A percentile compares a stretch with the other conserved stretches of the same genome.
Evolutionary conservation across 306 rosid species (phyloP).

Genomic region (Malus orientalis): DNA sequence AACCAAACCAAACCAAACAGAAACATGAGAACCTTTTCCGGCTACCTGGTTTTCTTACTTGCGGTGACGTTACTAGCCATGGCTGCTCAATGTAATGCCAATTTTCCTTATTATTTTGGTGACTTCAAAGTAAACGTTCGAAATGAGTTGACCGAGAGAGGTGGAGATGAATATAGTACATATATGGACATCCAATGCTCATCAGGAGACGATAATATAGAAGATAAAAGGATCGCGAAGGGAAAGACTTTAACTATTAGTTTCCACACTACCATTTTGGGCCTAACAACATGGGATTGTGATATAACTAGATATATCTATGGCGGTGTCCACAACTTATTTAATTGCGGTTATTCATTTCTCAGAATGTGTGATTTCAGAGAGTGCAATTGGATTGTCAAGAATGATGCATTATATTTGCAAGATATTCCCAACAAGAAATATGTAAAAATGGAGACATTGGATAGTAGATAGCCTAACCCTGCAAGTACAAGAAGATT

Average conservation of each 20-base stretch:
- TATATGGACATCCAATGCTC: neutral
- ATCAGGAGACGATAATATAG: neutral
- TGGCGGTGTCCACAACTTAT: neutral
- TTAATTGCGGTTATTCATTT: neutral
- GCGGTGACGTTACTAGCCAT: neutral
- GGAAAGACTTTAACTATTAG: neutral
- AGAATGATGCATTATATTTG: neutral
- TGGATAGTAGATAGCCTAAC: neutral
- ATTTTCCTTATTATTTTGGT: neutral
- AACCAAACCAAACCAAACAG: neutral
- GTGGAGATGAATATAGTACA: neutral
- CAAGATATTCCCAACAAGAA: neutral
- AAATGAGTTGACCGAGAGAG: neutral
- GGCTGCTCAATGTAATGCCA: neutral
- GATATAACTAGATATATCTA: neutral
- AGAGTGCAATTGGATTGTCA: neutral
- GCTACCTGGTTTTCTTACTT: neutral
- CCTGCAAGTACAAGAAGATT: neutral
- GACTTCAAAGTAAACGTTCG: neutral
- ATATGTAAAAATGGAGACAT: neutral
- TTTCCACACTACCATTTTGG: neutral
- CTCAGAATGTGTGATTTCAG: neutral
- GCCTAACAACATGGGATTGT: neutral
- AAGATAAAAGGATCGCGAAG: neutral
- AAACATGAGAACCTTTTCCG: neutral